These are phyloP conservation scores for Leishmania tropica DNA, from an alignment of 208 protist species.

Conservation along the genomic window DNA sequence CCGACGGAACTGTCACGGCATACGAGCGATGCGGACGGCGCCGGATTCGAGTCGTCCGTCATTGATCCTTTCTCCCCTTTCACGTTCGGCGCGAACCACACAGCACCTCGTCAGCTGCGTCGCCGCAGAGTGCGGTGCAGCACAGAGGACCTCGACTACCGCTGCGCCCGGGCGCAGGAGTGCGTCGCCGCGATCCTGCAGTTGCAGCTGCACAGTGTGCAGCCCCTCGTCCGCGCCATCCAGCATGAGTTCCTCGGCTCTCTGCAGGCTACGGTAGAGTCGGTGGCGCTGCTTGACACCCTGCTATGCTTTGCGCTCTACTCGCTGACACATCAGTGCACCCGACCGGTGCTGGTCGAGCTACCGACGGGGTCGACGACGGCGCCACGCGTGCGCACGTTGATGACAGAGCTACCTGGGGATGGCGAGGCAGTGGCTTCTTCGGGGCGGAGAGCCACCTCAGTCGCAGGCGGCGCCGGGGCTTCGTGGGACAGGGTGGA, in stretches of 20 bases:
- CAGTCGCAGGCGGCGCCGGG: not conserved
- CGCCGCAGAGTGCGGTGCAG: constrained; percentile 59
- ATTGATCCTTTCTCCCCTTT: constrained; percentile 4
- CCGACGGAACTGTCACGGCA: not conserved
- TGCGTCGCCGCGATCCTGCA: constrained; percentile 67
- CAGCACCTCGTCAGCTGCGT: not conserved
- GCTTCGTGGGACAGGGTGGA: not conserved
- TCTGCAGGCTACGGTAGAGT: constrained; percentile 85
- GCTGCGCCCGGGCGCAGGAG: constrained; percentile 63
- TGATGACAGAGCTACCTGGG: not conserved
- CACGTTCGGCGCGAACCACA: not conserved
- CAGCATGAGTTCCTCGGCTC: constrained; percentile 63
- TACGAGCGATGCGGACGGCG: not conserved
- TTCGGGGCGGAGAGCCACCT: not conserved
- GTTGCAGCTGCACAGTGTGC: constrained; percentile 55
- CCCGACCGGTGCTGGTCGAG: constrained; percentile 46
- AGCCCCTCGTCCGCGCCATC: constrained; percentile 53
- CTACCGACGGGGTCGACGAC: constrained; percentile 29
- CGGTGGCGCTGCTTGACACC: constrained; percentile 90
- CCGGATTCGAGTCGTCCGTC: not conserved
- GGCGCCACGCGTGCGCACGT: not conserved
- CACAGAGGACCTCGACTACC: constrained; percentile 68
- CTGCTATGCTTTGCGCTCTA: constrained; percentile 75
- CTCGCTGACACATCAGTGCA: constrained; percentile 44
- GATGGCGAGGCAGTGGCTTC: constrained; percentile 1